Conservation (phyloP, 768 basidiomycete species). For the Panaeolus cyanescens region DNA sequence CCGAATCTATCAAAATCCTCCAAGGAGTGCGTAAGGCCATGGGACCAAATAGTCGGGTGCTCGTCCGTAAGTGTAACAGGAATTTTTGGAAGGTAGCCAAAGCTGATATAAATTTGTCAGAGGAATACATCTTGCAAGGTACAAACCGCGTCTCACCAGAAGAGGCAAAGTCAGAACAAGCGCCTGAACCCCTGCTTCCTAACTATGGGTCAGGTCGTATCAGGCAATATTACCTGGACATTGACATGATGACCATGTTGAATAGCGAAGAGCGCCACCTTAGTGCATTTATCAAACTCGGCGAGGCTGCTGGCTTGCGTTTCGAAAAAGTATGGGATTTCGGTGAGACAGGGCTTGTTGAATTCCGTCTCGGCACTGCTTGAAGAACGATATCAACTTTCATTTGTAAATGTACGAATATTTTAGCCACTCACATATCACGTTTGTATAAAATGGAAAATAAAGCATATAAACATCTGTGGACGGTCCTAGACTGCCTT, state of each 20-base stretch:
- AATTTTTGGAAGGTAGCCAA: background rate
- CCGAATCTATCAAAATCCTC: slow-evolving; percentile 24
- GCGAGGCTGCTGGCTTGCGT: background rate
- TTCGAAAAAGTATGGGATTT: slow-evolving; percentile 4
- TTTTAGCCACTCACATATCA: no score
- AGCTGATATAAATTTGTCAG: slow-evolving; percentile 15
- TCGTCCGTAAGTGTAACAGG: slow-evolving; percentile 29
- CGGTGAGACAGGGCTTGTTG: background rate
- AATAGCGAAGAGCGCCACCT: slow-evolving; percentile 42
- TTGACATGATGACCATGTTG: slow-evolving; percentile 44
- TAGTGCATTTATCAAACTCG: background rate
- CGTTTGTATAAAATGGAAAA: no score
- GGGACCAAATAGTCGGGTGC: slow-evolving; percentile 28
- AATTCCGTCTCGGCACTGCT: background rate
- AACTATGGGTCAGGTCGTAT: slow-evolving; percentile 47
- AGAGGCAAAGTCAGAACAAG: slow-evolving; percentile 18
- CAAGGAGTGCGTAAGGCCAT: slow-evolving; percentile 35
- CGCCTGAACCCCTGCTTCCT: slow-evolving; percentile 46
- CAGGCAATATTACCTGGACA: slow-evolving; percentile 44
- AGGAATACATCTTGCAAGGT: slow-evolving; percentile 34
- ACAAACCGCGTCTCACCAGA: slow-evolving; percentile 7
- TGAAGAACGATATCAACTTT: background rate
- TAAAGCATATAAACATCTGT: no score
- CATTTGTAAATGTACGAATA: no score
- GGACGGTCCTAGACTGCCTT: no score